A percentile compares a stretch with the other conserved stretches of the same genome.
Conservation (phyloP, 352 stramenopile species). For the Phytophthora agathidicida region DNA sequence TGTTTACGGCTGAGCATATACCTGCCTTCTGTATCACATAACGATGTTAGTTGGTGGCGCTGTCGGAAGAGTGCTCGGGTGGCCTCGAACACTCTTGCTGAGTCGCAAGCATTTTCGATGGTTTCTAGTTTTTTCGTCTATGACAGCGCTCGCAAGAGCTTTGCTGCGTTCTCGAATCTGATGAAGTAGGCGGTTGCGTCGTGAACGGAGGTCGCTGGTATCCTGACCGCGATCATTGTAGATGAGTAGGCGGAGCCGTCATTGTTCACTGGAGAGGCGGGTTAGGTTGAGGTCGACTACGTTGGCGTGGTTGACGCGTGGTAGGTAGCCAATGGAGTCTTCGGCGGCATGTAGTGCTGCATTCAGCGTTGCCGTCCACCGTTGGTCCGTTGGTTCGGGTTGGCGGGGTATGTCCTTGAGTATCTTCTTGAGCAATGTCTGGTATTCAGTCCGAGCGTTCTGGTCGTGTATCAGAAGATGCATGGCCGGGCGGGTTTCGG, state of each 20-base stretch:
- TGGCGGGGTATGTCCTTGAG: background rate
- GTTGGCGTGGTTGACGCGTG: conserved; percentile 1
- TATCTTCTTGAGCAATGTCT: background rate
- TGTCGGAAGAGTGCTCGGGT: background rate
- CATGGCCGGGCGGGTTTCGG: background rate
- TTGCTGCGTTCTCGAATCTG: conserved; percentile 5
- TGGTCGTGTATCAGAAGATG: conserved; percentile 2
- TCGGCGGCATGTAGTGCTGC: background rate
- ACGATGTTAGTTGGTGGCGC: background rate
- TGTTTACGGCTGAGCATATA: background rate
- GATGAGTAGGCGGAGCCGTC: background rate
- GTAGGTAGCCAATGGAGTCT: conserved; percentile 3
- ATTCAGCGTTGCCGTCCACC: conserved; percentile 1
- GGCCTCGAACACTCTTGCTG: background rate
- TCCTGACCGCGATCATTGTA: background rate
- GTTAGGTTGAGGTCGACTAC: background rate
- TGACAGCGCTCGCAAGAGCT: background rate
- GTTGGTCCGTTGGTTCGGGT: background rate
- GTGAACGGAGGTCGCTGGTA: background rate
- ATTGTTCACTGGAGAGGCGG: conserved; percentile 1
- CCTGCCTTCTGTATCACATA: background rate
- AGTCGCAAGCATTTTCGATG: background rate
- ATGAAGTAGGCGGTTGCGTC: background rate
- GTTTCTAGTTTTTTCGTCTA: background rate
- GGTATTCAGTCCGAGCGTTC: background rate